Base-by-base conservation (phyloP, 148 eudicot genomes). In the Arbutus unedo region DNA sequence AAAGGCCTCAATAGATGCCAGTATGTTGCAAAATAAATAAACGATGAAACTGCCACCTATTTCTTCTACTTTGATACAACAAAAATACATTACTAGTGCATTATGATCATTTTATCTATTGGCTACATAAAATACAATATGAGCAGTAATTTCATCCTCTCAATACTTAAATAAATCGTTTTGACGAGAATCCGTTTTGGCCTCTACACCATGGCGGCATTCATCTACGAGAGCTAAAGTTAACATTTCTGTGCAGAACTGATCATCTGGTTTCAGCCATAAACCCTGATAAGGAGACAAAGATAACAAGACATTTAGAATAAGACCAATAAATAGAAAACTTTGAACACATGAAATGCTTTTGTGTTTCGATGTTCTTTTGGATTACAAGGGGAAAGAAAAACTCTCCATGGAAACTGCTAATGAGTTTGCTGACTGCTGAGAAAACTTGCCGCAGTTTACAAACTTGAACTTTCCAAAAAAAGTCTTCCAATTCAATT, bases 211-310 rank as follows among this genome's bases (percentile, higher is more conserved):
- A 82, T 59, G 50, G 31, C 83, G 90, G 80, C 91, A 83, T 81
- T 90, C 94, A 59, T 92, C 98, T 41, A 83, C 92, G 71, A 94
- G 94, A 43, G 97, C 94, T 81, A 87, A 59, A 3, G 93, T 92
- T 81, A 96, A 87, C 99, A 96, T 93, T 82, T 96, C 98, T 25
- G 99, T 90, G 92, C 96, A 96, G 85, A 96, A 94, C 76, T 89
- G 93, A 82, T 96, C 99, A 76, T 93, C 93, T 0, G 97, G 88
- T 83, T 94, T 91, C 74, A 96, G 89, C 95, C 98, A 91, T 68
- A 96, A 85, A 73, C 98, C 98, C 98, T 96, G 91, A 56, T 67
- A 7, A 51, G 48, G 49, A 77, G 18, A 25, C 47, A 9, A 45
- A 7, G 21, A 60, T 14, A 74, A 25, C 44, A 66, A 5, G 16